Conservation (phyloP, 371 early-diverging fungal species). For the Saksenaea vasiformis region DNA sequence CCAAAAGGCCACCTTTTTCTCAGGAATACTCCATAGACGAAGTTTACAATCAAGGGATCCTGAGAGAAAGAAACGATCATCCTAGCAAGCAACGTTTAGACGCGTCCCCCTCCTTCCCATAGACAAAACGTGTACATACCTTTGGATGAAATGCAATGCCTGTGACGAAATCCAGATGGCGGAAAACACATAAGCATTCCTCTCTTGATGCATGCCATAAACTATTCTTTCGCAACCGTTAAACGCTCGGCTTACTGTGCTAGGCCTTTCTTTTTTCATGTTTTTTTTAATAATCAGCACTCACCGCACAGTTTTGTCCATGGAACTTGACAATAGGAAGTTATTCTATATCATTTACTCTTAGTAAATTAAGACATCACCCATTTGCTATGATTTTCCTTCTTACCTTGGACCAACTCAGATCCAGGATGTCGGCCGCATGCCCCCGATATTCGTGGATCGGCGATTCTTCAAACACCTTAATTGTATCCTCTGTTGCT, state of each 20-base stretch:
- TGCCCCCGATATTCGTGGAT: slow-evolving; percentile 73
- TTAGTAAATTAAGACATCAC: background rate
- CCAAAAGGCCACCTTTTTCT: slow-evolving; percentile 77
- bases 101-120: no score
- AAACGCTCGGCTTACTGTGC: background rate
- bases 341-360: slow-evolving; percentile 48
- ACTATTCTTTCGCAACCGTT: slow-evolving; percentile 32
- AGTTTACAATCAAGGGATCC: slow-evolving; percentile 84
- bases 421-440: slow-evolving; percentile 68
- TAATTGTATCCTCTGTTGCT: slow-evolving; percentile 31
- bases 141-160: slow-evolving; percentile 82
- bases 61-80: slow-evolving; percentile 79
- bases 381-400: background rate
- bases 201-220: slow-evolving; percentile 79
- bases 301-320: slow-evolving; percentile 79
- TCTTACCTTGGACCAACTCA: slow-evolving; percentile 82
- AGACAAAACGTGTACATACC: no score
- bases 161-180: slow-evolving; percentile 78
- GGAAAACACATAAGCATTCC: slow-evolving; percentile 78
- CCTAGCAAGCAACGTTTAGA: slow-evolving; percentile 43
- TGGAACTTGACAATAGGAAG: slow-evolving; percentile 80
- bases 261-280: background rate
- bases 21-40: slow-evolving; percentile 82
- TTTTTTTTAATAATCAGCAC: background rate
- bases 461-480: slow-evolving; percentile 69